Evolutionary conservation across 805 yeast genomes (phyloP), one percentile per base, ranked within the genome.

Genomic region (Saturnispora sekii): DNA sequence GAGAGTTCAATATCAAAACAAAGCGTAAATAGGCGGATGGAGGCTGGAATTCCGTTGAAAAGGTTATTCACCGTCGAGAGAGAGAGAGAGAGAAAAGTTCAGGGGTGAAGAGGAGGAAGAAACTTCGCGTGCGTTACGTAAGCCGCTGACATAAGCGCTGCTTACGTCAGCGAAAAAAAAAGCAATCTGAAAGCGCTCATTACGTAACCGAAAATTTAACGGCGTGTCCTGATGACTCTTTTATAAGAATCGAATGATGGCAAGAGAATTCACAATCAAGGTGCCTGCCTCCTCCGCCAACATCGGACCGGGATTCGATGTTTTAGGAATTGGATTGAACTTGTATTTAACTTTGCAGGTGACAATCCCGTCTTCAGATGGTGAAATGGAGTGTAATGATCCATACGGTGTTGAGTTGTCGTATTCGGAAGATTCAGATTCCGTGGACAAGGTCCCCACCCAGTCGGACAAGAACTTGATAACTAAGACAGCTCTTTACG

Each of bases 281-380:
- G 93, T 90, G 14, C 98, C 98, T 4, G 96, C 97, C 6, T 89
- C 97, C 5, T 84, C 95, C 41, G 98, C 98, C 57, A 93, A 93
- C 58, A 90, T 93, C 43, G 98, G 98, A 8, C 98, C 98, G 9
- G 98, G 98, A 1, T 93, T 90, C 59, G 98, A 93, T 64, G 98
- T 93, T 6, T 68, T 93, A 42, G 98, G 98, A 18, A 81, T 93
- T 35, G 96, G 96, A 38, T 72, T 93, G 52, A 74, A 83, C 50
- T 67, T 88, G 41, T 87, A 68, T 58, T 69, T 93, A 46, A 83
- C 81, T 43, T 69, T 93, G 46, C 68, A 71, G 3, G 96, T 88
- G 29, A 63, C 68, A 9, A 68, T 85, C 35, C 52, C 61, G 33
- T 54, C 56, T 15, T 66, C 66, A 38, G 52, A 58, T 10, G 69